phyloP scores from a whole-genome alignment of 225 moss, liverwort and hornwort species.

The Takakia lepidozioides region DNA sequence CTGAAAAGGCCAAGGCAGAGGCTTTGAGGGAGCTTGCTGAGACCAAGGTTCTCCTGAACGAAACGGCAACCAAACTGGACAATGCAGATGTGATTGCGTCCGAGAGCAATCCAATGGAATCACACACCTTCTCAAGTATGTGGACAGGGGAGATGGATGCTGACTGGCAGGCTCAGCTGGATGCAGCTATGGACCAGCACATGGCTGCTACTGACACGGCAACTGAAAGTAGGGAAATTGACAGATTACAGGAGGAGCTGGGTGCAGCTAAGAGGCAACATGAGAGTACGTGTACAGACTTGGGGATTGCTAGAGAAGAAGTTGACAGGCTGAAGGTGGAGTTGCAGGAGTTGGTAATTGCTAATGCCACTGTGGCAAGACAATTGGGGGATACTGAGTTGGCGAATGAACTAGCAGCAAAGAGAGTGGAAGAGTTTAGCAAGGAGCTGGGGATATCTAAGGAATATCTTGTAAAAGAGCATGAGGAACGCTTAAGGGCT shows the following conservation, averaged over 20 bases:
- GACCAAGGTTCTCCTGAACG: constrained; percentile 36
- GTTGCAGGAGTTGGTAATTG: too few relatives aligned
- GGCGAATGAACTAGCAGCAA: constrained; percentile 15
- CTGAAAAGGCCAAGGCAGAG: constrained; percentile 20
- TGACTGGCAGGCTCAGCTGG: constrained; percentile 53
- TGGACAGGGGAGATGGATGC: constrained; percentile 20
- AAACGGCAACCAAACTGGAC: constrained; percentile 25
- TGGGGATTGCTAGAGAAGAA: constrained; percentile 22
- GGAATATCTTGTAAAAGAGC: constrained; percentile 51
- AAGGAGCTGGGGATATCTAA: constrained; percentile 53
- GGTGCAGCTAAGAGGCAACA: constrained; percentile 18
- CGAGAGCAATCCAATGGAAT: too few relatives aligned
- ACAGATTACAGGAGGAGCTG: constrained; percentile 18
- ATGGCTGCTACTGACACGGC: constrained; percentile 6
- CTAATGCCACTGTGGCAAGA: too few relatives aligned
- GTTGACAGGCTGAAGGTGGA: constrained; percentile 20
- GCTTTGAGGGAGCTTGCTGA: constrained; percentile 31
- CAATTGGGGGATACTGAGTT: constrained; percentile 11
- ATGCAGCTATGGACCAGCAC: constrained; percentile 31
- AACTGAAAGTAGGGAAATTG: constrained; percentile 13
- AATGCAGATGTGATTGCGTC: too few relatives aligned
- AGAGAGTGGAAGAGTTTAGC: constrained; percentile 44
- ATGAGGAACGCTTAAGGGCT: constrained; percentile 29
- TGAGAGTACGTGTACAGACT: constrained; percentile 7
- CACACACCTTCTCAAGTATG: too few relatives aligned